phyloP scores from a whole-genome alignment of 257 asterid species.

The Solanum etuberosum region DNA sequence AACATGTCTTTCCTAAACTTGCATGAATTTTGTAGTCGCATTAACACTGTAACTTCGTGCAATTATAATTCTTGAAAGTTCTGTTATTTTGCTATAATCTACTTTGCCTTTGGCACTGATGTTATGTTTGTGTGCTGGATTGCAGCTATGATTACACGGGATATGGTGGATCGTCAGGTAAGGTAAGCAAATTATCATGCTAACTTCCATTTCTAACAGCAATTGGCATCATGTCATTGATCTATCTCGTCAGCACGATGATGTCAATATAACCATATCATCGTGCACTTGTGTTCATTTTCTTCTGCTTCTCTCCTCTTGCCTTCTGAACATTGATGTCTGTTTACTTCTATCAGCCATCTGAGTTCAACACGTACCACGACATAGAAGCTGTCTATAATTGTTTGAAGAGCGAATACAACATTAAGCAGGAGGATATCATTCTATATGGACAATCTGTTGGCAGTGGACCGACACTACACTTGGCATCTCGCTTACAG shows the following conservation, averaged over 20 bases:
- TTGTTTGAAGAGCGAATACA: constrained; percentile 73
- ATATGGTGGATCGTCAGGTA: constrained; percentile 93
- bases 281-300: not conserved
- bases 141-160: constrained; percentile 98
- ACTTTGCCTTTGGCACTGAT: not conserved
- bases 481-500: constrained; percentile 67
- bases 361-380: constrained; percentile 84
- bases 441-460: constrained; percentile 97
- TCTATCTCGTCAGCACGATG: not conserved
- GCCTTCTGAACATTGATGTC: not conserved
- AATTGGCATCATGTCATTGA: not conserved
- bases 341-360: constrained; percentile 50
- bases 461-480: constrained; percentile 95
- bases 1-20: not conserved
- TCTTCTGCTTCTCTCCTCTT: not conserved
- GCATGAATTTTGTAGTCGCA: not conserved
- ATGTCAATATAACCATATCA: not conserved
- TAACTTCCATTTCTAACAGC: not conserved
- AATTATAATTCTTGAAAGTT: not conserved
- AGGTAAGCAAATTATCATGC: constrained; percentile 47
- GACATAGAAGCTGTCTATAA: constrained; percentile 91
- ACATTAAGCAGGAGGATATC: constrained; percentile 85
- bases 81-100: not conserved
- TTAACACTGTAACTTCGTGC: not conserved
- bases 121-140: not conserved